A percentile compares a stretch with the other conserved stretches of the same genome.
Conservation (phyloP, 2,329 filamentous ascomycete genomes). For the Neopestalotiopsis clavispora region DNA sequence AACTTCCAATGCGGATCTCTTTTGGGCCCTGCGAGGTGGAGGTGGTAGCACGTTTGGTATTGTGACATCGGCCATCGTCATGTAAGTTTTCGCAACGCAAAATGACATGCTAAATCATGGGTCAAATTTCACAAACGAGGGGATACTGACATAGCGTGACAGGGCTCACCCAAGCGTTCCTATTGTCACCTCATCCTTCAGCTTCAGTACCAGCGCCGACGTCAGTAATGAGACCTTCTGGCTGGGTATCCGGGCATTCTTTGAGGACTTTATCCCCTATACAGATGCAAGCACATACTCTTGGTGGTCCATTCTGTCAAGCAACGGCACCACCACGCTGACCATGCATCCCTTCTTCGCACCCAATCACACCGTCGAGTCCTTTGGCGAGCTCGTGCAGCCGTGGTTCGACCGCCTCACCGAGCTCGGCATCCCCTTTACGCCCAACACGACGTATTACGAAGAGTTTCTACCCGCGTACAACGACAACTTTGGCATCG, state of each 20-base stretch:
- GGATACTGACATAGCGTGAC: not conserved
- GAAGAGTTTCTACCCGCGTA: constrained; percentile 43
- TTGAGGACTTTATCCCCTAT: constrained; percentile 36
- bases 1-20: constrained; percentile 51
- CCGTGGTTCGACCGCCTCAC: constrained; percentile 36
- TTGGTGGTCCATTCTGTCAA: constrained; percentile 33
- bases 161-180: constrained; percentile 36
- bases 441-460: constrained; percentile 35
- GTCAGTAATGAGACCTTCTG: constrained; percentile 38
- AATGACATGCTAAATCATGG: not conserved
- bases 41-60: constrained; percentile 51
- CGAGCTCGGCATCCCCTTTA: constrained; percentile 29
- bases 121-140: no score
- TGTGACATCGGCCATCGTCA: constrained; percentile 46
- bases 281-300: constrained; percentile 40
- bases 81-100: constrained; percentile 38
- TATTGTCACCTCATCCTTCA: constrained; percentile 34
- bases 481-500: constrained; percentile 43
- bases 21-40: constrained; percentile 56
- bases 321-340: constrained; percentile 26
- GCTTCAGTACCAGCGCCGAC: constrained; percentile 25
- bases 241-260: constrained; percentile 34
- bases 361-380: constrained; percentile 30
- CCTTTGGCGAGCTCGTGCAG: constrained; percentile 31
- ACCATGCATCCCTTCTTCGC: constrained; percentile 38